Evolutionary conservation across 176 grass and related monocot genomes (phyloP).

Genomic region (Rhynchospora tenuis): DNA sequence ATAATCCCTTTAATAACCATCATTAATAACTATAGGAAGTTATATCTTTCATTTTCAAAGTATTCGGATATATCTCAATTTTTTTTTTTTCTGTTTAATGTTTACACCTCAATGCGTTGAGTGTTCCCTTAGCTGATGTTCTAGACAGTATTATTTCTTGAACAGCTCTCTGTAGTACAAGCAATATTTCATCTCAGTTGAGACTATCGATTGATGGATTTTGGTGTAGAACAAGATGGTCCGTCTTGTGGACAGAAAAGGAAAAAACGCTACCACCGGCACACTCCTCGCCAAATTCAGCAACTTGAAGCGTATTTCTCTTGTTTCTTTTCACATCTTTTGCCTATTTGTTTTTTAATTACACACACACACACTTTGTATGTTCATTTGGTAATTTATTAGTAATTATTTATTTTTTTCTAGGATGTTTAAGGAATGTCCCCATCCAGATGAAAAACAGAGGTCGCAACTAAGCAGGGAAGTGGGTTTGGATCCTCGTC

Average conservation of each 20-base stretch:
- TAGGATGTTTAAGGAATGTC: slow-evolving; percentile 94
- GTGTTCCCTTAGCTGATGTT: neutral
- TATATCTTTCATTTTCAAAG: neutral
- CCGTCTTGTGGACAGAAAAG: slow-evolving; percentile 47
- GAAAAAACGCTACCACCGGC: slow-evolving; percentile 88
- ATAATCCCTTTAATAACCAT: neutral
- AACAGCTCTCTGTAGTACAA: neutral
- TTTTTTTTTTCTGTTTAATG: neutral
- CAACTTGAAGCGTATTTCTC: slow-evolving; percentile 67
- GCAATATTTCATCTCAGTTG: neutral
- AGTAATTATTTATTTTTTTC: neutral
- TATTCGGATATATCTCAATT: neutral
- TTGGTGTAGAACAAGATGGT: slow-evolving; percentile 57
- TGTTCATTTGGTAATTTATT: neutral
- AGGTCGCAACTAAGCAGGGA: slow-evolving; percentile 74
- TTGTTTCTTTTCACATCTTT: neutral
- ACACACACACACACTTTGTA: neutral
- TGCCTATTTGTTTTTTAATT: neutral
- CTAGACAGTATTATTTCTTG: neutral
- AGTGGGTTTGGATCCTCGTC: slow-evolving; percentile 65
- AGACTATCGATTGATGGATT: slow-evolving; percentile 47
- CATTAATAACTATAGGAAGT: neutral
- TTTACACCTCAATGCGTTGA: neutral
- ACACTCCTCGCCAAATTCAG: slow-evolving; percentile 97
- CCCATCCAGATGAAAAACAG: slow-evolving; percentile 96